These are phyloP conservation scores for Botryosphaeria dothidea DNA, from an alignment of 2,329 filamentous ascomycete species.

Conservation along the genomic window DNA sequence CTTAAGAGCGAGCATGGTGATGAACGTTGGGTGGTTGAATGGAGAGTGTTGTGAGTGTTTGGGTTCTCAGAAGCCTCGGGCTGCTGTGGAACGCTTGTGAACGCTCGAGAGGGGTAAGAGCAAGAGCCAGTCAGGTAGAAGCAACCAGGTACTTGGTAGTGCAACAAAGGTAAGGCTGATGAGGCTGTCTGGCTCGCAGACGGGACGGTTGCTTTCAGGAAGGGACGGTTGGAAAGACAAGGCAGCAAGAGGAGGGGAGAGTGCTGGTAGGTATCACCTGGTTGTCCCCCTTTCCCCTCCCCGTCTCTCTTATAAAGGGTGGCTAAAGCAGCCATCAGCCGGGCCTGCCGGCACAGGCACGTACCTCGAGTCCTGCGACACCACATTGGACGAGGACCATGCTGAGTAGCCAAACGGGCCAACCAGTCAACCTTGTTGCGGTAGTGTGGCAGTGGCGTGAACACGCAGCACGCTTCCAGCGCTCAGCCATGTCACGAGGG, in stretches of 20 bases:
- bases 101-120: not conserved
- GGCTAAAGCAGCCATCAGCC: constrained; percentile 13
- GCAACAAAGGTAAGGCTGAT: constrained; percentile 2
- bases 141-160: not conserved
- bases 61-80: not conserved
- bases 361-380: constrained; percentile 1
- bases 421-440: not conserved
- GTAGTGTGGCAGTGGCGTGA: constrained; percentile 16
- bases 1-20: constrained; percentile 7
- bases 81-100: constrained; percentile 1
- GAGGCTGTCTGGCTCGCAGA: constrained; percentile 4
- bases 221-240: not conserved
- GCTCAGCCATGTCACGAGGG: not conserved
- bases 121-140: not conserved
- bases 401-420: not conserved
- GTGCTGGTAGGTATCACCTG: constrained; percentile 10
- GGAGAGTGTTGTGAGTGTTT: not conserved
- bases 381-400: not conserved
- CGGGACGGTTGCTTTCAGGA: not conserved
- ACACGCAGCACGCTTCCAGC: not conserved
- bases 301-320: constrained; percentile 7
- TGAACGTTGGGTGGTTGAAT: not conserved
- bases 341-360: constrained; percentile 7
- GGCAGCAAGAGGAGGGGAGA: constrained; percentile 11
- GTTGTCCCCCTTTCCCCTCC: not conserved